Evolutionary conservation across 2,329 filamentous ascomycete genomes (phyloP).

Genomic region (Aureobasidium leucospermi): DNA sequence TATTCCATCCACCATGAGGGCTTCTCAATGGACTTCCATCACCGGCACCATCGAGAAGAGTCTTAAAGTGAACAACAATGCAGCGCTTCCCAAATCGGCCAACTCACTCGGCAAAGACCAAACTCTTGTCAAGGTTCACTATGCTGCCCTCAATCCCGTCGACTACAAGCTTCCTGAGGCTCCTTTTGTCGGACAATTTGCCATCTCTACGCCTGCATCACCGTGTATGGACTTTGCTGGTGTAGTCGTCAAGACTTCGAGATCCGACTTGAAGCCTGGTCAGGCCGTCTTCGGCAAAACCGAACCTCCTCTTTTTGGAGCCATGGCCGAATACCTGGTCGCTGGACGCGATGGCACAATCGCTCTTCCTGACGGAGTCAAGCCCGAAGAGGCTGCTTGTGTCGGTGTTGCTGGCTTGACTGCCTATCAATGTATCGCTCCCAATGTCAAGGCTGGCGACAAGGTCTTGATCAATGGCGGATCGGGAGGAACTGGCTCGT

Average conservation of each 20-base stretch:
- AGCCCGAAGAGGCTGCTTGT: constrained; percentile 29
- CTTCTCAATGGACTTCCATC: constrained; percentile 22
- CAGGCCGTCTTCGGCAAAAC: constrained; percentile 35
- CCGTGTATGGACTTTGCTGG: constrained; percentile 48
- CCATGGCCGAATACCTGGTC: constrained; percentile 32
- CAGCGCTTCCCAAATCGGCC: constrained; percentile 21
- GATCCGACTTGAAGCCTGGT: constrained; percentile 26
- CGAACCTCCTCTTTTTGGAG: constrained; percentile 27
- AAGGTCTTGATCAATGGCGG: constrained; percentile 60
- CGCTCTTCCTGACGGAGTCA: constrained; percentile 29
- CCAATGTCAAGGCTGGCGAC: constrained; percentile 35
- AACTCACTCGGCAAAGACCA: constrained; percentile 22
- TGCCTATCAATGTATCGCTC: constrained; percentile 32
- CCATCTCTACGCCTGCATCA: constrained; percentile 35
- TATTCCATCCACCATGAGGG: constrained; percentile 24
- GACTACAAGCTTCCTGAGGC: constrained; percentile 45
- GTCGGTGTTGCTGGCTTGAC: constrained; percentile 33
- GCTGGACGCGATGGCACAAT: constrained; percentile 18
- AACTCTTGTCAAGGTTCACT: constrained; percentile 39
- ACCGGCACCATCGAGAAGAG: constrained; percentile 28
- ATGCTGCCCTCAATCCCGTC: constrained; percentile 41
- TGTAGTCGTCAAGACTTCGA: constrained; percentile 33
- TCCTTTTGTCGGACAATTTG: constrained; percentile 31
- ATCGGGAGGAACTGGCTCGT: constrained; percentile 54
- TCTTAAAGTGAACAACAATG: constrained; percentile 24